Percentiles rank a stretch among this genome's conserved stretches.
Evolutionary conservation across 805 yeast species (phyloP).

Genomic region (Pichia californica): DNA sequence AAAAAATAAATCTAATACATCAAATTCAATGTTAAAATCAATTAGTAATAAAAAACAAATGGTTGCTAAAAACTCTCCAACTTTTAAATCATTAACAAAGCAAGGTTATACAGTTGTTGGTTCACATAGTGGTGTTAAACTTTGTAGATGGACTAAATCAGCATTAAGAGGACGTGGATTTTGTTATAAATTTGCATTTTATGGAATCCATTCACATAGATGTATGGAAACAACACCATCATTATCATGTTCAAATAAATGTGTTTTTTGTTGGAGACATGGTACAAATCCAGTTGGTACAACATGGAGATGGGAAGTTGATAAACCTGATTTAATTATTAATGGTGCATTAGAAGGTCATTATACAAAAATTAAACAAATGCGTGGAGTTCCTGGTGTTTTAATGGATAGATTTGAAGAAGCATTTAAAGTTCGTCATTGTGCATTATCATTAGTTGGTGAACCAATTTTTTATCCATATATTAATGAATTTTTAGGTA

Average conservation of each 20-base stretch:
- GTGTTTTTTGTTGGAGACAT: constrained; percentile 97
- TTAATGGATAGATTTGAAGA: constrained; percentile 85
- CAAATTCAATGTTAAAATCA: constrained; percentile 22
- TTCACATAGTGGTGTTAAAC: constrained; percentile 90
- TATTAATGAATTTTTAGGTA: constrained; percentile 73
- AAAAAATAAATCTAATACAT: constrained; percentile 25
- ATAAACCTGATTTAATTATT: constrained; percentile 75
- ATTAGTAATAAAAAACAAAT: constrained; percentile 50
- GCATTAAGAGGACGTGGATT: constrained; percentile 93
- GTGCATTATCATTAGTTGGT: constrained; percentile 89
- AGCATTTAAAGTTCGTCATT: constrained; percentile 82
- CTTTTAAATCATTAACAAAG: constrained; percentile 79
- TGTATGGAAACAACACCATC: constrained; percentile 97
- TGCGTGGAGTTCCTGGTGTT: constrained; percentile 95
- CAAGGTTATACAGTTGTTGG: constrained; percentile 94
- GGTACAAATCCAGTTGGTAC: constrained; percentile 97
- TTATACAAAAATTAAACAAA: constrained; percentile 84
- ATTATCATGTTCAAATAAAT: constrained; percentile 86
- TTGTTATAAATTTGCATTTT: constrained; percentile 87
- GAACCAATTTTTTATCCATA: constrained; percentile 94
- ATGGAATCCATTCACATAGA: constrained; percentile 83
- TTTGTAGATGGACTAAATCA: constrained; percentile 94
- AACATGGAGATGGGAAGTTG: constrained; percentile 94
- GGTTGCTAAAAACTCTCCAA: constrained; percentile 88
- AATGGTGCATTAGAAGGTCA: constrained; percentile 87